Evolutionary conservation across 2,329 filamentous ascomycete species (phyloP), one percentile per base, ranked within the genome.

Genomic region (Colletotrichum tropicale): DNA sequence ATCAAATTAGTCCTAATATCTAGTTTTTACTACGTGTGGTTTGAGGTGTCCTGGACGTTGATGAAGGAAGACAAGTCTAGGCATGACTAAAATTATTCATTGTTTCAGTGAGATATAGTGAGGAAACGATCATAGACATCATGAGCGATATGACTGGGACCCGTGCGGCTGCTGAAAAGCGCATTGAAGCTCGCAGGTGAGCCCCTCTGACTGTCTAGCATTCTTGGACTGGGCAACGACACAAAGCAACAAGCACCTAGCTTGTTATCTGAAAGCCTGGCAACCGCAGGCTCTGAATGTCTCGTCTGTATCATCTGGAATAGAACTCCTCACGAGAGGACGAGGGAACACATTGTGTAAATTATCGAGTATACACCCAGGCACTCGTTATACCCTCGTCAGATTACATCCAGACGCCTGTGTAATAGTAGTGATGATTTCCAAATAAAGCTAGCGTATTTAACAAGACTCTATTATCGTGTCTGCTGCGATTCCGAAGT

Each of bases 301-400:
- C 5, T 12, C 5, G 5, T 12, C 38, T n/a, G 38, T 10, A 12
- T 0, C 18, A 48, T n/a, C 38, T 48, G 18, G 38, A n/a, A 10
- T n/a, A n/a, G 38, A n/a, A 7, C 38, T 48, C 18, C 3, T 48
- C 6, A 4, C 18, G 18, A 1, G 9, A 48, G 3, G 38, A 48
- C 18, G 9, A 21, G 4, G 18, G 18, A 6, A 12, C 1, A 43
- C 5, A n/a, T n/a, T 12, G 0, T 7, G 3, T 12, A 7, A 1
- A n/a, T 9, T n/a, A 12, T 12, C 12, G 9, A 6, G 3, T n/a
- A 48, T n/a, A 9, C 5, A 48, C 38, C 4, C 2, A 12, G 38
- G 5, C 18, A 43, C 18, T 43, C 18, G 18, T n/a, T n/a, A 18
- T n/a, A 43, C 5, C 8, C 16, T 43, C 38, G 9, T 9, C 16